Evolutionary conservation across 1,139 yeast species (phyloP), one percentile per base, ranked within the genome.

Genomic region (Diutina siamensis): DNA sequence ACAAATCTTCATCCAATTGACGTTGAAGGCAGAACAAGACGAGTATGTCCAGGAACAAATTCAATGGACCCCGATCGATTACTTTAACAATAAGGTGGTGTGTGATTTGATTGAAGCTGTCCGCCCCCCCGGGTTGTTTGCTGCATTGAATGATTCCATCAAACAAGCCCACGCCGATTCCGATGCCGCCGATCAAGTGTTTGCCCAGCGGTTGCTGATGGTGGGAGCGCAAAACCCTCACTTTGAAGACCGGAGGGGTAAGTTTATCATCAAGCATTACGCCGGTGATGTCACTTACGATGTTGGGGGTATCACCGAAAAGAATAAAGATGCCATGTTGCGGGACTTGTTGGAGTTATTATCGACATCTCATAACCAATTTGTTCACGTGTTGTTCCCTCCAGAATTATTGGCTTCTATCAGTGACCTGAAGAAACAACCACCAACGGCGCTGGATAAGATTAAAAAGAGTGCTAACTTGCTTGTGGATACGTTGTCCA

Each of bases 111-210:
- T 94, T 59, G 99, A 94, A 64, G 86, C 88, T 33, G 78, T 80
- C 49, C 78, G 97, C 58, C 98, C 98, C 1, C 97, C 97, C 0
- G 99, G 99, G 50, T 75, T 94, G 45, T 89, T 94, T 67, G 94
- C 98, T 2, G 96, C 96, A 1, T 74, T 94, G 64, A 92, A 92
- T 63, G 99, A 94, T 67, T 92, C 97, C 0, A 83, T 89, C 59
- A 97, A 97, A 45, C 94, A 97, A 17, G 98, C 98, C 0, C 98
- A 94, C 62, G 99, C 99, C 2, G 98, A 94, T 60, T 84, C 97
- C 1, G 76, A 72, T 48, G 98, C 98, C 12, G 97, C 98, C 0
- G 99, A 94, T 63, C 96, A 88, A 65, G 87, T 94, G 2, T 94
- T 94, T 64, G 85, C 94, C 33, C 96, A 88, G 70, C 76, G 97